Evolutionary conservation across 2,329 filamentous ascomycete genomes (phyloP).

Genomic region (Fusarium temperatum): DNA sequence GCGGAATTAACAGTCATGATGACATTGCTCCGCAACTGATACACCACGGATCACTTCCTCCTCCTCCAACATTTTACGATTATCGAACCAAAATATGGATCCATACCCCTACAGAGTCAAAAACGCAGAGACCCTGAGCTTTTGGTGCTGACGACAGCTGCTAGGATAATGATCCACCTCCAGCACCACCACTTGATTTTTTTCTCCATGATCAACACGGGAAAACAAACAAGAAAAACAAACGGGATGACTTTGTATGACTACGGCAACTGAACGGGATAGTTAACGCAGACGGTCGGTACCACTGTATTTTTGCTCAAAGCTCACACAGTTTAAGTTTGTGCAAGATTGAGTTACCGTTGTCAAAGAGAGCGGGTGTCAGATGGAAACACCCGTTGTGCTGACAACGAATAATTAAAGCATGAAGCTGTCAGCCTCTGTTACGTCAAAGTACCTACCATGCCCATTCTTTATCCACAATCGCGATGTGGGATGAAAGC

Average conservation of each 20-base stretch:
- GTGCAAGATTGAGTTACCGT: constrained; percentile 17
- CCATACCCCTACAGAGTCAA: background rate
- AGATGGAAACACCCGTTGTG: constrained; percentile 15
- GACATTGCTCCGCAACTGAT: constrained; percentile 8
- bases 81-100: constrained; percentile 8
- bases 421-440: constrained; percentile 14
- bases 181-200: constrained; percentile 22
- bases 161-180: constrained; percentile 22
- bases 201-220: constrained; percentile 17
- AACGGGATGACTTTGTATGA: background rate
- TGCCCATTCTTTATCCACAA: background rate
- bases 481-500: background rate
- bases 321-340: background rate
- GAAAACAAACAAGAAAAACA: constrained; percentile 4
- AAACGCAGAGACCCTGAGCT: constrained; percentile 23
- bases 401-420: constrained; percentile 16
- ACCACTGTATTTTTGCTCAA: background rate
- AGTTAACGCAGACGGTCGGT: background rate
- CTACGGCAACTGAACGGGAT: background rate
- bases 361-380: constrained; percentile 3
- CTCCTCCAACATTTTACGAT: background rate
- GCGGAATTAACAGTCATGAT: constrained; percentile 12
- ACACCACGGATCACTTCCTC: background rate
- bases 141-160: constrained; percentile 40
- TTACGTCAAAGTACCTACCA: background rate